Percentiles rank a stretch among this genome's conserved stretches.
Conservation (phyloP, 73 alveolate species). For the Tetrahymena malaccensis region DNA sequence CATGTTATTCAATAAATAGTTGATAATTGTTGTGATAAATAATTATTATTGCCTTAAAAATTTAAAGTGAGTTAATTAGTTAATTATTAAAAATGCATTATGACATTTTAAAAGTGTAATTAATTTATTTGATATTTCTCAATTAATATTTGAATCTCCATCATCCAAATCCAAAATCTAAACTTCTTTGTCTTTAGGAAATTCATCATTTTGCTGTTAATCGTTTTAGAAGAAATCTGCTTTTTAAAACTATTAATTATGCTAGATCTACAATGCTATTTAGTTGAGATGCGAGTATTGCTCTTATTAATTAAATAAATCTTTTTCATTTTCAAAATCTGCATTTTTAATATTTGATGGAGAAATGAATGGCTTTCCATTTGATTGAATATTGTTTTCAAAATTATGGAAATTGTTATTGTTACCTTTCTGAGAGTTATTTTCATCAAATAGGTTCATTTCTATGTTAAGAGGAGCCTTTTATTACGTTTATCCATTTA, state of each 20-base stretch:
- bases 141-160: neutral
- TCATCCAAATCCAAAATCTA: neutral
- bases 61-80: neutral
- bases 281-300: neutral
- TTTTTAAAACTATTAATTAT: neutral
- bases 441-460: neutral
- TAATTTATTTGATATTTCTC: neutral
- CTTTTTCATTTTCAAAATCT: neutral
- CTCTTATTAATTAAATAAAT: neutral
- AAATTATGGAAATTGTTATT: neutral
- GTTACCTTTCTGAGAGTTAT: neutral
- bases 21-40: neutral
- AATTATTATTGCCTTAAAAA: neutral
- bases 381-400: neutral
- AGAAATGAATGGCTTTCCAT: neutral
- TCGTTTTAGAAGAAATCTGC: neutral
- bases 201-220: neutral
- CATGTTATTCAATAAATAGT: neutral
- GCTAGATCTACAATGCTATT: neutral
- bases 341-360: neutral
- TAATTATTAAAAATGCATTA: neutral
- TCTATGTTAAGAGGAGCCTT: neutral
- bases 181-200: neutral
- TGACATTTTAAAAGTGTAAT: too few species aligned
- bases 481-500: neutral